Evolutionary conservation across 2,329 filamentous ascomycete species (phyloP).

Genomic region (Pyrenophora tritici-repentis): DNA sequence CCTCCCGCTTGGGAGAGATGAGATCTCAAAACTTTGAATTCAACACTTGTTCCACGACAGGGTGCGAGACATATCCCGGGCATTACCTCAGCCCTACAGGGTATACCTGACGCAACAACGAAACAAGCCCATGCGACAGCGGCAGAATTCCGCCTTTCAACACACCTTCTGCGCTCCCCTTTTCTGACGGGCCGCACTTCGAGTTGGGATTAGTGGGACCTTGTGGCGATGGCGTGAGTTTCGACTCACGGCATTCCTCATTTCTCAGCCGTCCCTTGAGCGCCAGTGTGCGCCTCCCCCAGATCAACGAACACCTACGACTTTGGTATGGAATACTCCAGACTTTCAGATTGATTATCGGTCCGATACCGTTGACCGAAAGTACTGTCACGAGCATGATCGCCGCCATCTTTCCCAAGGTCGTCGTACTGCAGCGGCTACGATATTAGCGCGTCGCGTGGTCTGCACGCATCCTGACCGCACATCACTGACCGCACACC

Average conservation of each 20-base stretch:
- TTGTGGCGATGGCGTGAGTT: background rate
- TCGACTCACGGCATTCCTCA: background rate
- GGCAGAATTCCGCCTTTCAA: background rate
- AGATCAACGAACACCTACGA: background rate
- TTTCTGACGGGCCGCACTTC: background rate
- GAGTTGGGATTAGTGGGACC: constrained; percentile 1
- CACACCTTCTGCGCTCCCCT: background rate
- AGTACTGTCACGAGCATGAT: background rate
- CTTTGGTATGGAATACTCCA: background rate
- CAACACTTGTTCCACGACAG: background rate
- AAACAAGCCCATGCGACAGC: constrained; percentile 4
- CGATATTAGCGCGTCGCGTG: constrained; percentile 1
- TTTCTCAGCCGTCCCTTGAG: background rate
- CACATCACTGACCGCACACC: constrained; percentile 1
- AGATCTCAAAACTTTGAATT: background rate
- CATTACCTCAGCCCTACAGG: constrained; percentile 7
- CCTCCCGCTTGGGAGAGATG: background rate
- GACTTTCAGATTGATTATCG: background rate
- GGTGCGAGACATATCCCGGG: background rate
- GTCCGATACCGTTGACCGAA: background rate
- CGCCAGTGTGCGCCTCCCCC: background rate
- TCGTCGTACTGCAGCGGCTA: background rate
- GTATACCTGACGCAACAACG: constrained; percentile 5
- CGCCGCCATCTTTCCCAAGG: background rate
- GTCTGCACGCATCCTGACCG: background rate